These are phyloP conservation scores for Macrocybe gigantea DNA, from an alignment of 768 basidiomycete species.

Conservation along the genomic window DNA sequence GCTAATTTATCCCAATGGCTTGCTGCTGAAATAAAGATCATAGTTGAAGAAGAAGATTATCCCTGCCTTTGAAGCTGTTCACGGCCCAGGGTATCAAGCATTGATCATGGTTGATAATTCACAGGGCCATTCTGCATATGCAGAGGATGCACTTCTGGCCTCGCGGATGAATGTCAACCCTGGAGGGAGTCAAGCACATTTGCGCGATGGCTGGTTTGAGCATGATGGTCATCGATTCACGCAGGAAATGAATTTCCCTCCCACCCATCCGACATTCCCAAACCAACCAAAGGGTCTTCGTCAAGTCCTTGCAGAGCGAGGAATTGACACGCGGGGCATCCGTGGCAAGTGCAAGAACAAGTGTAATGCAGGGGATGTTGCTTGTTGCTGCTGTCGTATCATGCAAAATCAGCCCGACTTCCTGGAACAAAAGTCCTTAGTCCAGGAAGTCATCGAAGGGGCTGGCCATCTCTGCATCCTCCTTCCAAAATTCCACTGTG, in stretches of 20 bases:
- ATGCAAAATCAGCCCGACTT: neutral
- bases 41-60: too few species aligned
- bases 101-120: slow-evolving; percentile 34
- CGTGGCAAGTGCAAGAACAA: neutral
- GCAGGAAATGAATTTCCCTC: neutral
- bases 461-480: neutral
- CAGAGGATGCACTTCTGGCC: too few species aligned
- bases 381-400: neutral
- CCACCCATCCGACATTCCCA: neutral
- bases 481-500: neutral
- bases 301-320: neutral
- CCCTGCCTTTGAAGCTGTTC: too few species aligned
- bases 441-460: too few species aligned
- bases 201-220: too few species aligned
- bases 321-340: neutral
- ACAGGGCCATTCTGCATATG: slow-evolving; percentile 32
- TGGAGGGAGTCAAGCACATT: too few species aligned
- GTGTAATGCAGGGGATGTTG: neutral
- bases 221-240: too few species aligned
- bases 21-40: too few species aligned
- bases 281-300: neutral
- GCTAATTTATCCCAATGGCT: too few species aligned
- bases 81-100: too few species aligned
- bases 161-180: too few species aligned
- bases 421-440: too few species aligned